Evolutionary conservation across 2,329 filamentous ascomycete genomes (phyloP).

Genomic region (Paracamarosporium sp.): DNA sequence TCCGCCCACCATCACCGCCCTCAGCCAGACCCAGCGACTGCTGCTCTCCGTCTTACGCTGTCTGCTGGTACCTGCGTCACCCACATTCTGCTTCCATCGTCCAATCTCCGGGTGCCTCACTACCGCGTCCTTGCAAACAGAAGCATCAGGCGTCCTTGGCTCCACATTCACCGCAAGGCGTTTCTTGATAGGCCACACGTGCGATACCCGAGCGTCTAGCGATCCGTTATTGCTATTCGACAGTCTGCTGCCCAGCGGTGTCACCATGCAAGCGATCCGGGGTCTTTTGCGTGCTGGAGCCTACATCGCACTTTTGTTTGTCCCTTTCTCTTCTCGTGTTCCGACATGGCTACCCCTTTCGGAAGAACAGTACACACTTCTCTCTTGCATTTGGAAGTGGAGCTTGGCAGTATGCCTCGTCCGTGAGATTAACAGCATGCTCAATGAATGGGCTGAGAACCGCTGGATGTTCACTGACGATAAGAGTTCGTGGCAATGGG

Average conservation of each 20-base stretch:
- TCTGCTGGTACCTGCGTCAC: conserved; percentile 2
- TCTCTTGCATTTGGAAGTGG: conserved; percentile 36
- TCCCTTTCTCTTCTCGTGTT: conserved; percentile 25
- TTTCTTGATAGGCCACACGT: not conserved
- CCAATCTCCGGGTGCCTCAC: conserved; percentile 2
- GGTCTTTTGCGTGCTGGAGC: conserved; percentile 23
- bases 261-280: conserved; percentile 23
- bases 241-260: conserved; percentile 5
- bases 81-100: conserved; percentile 1
- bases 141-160: not conserved
- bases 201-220: not conserved
- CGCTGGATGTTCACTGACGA: conserved; percentile 47
- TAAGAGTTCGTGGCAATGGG: conserved; percentile 38
- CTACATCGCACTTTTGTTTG: conserved; percentile 21
- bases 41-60: conserved; percentile 5
- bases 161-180: not conserved
- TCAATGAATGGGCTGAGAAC: conserved; percentile 44
- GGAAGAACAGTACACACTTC: conserved; percentile 27
- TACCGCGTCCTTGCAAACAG: not conserved
- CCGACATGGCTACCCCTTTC: conserved; percentile 30
- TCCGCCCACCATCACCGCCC: conserved; percentile 4
- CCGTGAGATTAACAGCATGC: conserved; percentile 30
- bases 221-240: not conserved
- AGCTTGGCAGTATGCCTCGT: conserved; percentile 28
- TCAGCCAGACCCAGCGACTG: not conserved